Evolutionary conservation across 2,329 filamentous ascomycete species (phyloP).

Genomic region (Torrubiella hemipterigena): DNA sequence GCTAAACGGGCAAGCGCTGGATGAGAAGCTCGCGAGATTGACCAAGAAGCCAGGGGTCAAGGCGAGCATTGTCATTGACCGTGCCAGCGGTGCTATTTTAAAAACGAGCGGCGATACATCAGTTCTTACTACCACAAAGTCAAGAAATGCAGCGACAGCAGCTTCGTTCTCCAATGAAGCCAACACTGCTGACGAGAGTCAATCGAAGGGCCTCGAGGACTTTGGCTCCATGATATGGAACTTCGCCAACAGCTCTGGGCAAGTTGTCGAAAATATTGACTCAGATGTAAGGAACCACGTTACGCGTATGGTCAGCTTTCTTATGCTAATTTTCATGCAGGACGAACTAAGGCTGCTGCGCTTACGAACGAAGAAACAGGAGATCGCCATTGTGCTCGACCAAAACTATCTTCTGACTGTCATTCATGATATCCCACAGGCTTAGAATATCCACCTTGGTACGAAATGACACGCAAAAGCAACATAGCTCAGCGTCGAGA

Average conservation of each 20-base stretch:
- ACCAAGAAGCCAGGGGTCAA: conserved; percentile 70
- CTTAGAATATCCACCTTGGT: too few species aligned
- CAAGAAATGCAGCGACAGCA: conserved; percentile 21
- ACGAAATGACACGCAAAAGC: too few species aligned
- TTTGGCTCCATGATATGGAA: conserved; percentile 67
- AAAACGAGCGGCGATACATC: conserved; percentile 61
- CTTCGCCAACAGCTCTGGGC: conserved; percentile 58
- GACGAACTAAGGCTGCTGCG: conserved; percentile 69
- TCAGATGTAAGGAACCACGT: conserved; percentile 38
- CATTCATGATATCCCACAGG: conserved; percentile 68
- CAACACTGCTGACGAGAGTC: conserved; percentile 27
- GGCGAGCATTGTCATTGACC: conserved; percentile 64
- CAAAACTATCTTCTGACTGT: conserved; percentile 67
- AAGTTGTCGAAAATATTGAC: conserved; percentile 61
- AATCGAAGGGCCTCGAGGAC: conserved; percentile 53
- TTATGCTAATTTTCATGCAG: conserved; percentile 24
- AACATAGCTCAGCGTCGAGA: too few species aligned
- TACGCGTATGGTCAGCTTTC: not conserved
- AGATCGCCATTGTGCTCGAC: conserved; percentile 74
- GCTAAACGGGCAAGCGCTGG: conserved; percentile 40
- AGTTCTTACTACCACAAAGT: conserved; percentile 31
- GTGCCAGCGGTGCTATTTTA: conserved; percentile 59
- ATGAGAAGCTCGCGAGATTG: conserved; percentile 55
- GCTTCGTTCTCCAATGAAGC: conserved; percentile 35
- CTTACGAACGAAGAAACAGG: conserved; percentile 72